Evolutionary conservation across 305 asterid species (phyloP), one percentile per base, ranked within the genome.

Genomic region (Fraxinus sp.): DNA sequence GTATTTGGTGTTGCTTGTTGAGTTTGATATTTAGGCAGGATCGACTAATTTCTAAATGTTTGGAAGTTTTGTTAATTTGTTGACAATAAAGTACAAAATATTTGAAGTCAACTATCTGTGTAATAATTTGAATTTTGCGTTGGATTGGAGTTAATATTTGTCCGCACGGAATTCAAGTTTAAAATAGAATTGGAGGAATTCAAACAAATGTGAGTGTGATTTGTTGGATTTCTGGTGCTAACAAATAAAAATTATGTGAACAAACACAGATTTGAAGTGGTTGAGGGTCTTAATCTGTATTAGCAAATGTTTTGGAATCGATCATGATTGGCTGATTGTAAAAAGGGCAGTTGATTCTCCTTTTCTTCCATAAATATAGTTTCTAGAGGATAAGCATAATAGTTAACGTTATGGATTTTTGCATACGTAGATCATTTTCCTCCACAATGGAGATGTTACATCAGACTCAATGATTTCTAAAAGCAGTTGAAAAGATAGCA

Each of bases 91-190:
- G 14, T 62, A 22, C 71, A 62, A 62, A 20, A 26, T 68, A 68
- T 26, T 68, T 68, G n/a, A 68, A 55, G 79, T 36, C 37, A 70
- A 73, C 11, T 77, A 33, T 20, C 18, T 70, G 83, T 73, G 78
- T 78, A 33, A 3, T 74, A 76, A 46, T 44, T 32, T 7, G 16
- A 28, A 30, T 70, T 52, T 66, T 76, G 52, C 24, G 49, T 37
- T 18, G n/a, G 37, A 77, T 49, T 70, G 52, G 62, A 70, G 46
- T 55, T 52, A 30, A 57, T 16, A 18, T 57, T 57, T 57, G 28
- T 57, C 33, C 16, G 73, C 33, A 26, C 18, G 37, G 41, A 70
- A 6, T 70, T 70, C n/a, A 62, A 26, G 37, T 13, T 66, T 66
- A 22, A 66, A 66, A 66, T 26, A 11, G 73, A 66, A 66, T 8